phyloP scores from a whole-genome alignment of 2,329 filamentous ascomycete genomes.

The Westerdykella sp. region DNA sequence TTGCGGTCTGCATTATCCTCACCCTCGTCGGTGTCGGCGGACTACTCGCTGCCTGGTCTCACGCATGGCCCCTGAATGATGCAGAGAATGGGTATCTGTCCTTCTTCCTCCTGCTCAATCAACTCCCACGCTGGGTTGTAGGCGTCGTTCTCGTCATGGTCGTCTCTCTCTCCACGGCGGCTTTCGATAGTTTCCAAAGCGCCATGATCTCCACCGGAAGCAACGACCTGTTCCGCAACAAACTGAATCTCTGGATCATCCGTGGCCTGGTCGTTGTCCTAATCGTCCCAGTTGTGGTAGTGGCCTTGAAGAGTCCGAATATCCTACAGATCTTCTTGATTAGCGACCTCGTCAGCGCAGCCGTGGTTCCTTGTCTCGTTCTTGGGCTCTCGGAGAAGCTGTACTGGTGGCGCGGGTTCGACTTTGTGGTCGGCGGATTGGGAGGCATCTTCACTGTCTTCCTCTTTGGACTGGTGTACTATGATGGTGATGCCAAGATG shows the following conservation, averaged over 20 bases:
- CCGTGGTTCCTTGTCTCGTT: slow-evolving; percentile 67
- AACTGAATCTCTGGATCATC: slow-evolving; percentile 68
- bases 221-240: slow-evolving; percentile 80
- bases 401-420: slow-evolving; percentile 74
- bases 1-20: slow-evolving; percentile 61
- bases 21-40: slow-evolving; percentile 67
- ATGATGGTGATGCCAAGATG: slow-evolving; percentile 57
- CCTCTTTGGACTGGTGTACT: slow-evolving; percentile 74
- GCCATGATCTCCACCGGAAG: slow-evolving; percentile 81
- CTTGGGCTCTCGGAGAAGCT: slow-evolving; percentile 60
- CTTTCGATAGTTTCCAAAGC: slow-evolving; percentile 74
- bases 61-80: slow-evolving; percentile 59
- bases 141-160: slow-evolving; percentile 78
- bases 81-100: slow-evolving; percentile 59
- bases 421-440: slow-evolving; percentile 70
- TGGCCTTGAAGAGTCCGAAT: slow-evolving; percentile 66
- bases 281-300: slow-evolving; percentile 67
- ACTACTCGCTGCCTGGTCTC: slow-evolving; percentile 72
- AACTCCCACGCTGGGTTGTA: slow-evolving; percentile 73
- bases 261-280: slow-evolving; percentile 62
- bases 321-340: slow-evolving; percentile 80
- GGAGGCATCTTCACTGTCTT: slow-evolving; percentile 75
- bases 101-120: slow-evolving; percentile 67
- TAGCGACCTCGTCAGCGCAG: slow-evolving; percentile 71
- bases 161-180: slow-evolving; percentile 66